Conservation (phyloP, 2,329 filamentous ascomycete genomes). For the Herpotrichia juniperi region DNA sequence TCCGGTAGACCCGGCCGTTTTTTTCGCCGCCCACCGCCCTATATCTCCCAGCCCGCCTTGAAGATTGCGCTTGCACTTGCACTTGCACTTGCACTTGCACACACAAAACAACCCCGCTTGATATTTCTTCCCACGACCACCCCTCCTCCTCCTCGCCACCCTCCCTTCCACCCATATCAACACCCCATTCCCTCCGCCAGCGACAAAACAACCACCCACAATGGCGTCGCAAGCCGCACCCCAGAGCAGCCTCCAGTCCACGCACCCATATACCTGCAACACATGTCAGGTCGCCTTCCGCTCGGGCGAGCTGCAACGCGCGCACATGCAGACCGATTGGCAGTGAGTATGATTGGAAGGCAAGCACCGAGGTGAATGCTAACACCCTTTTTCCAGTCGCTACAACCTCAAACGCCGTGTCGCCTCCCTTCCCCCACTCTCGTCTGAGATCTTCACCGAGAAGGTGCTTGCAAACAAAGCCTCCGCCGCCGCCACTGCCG, state of each 20-base stretch:
- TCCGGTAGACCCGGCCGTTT: background rate
- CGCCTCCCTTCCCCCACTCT: slow-evolving; percentile 85
- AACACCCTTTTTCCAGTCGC: slow-evolving; percentile 60
- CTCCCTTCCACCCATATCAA: background rate
- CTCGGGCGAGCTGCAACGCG: slow-evolving; percentile 88
- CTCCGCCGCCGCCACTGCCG: slow-evolving; percentile 79
- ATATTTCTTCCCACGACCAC: background rate
- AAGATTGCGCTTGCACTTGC: background rate
- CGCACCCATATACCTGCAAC: slow-evolving; percentile 95
- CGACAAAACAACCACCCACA: background rate
- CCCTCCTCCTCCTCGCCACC: background rate
- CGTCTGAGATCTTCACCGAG: slow-evolving; percentile 91
- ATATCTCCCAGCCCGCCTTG: background rate
- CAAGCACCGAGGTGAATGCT: background rate
- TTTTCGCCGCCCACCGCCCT: background rate
- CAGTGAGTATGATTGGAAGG: slow-evolving; percentile 71
- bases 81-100: too few relatives aligned
- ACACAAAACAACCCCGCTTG: slow-evolving; percentile 8
- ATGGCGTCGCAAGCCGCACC: slow-evolving; percentile 44
- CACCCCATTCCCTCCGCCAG: background rate
- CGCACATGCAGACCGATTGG: slow-evolving; percentile 98
- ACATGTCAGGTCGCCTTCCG: slow-evolving; percentile 97
- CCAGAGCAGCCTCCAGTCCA: slow-evolving; percentile 42
- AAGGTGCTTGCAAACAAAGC: slow-evolving; percentile 94
- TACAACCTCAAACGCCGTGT: slow-evolving; percentile 97